These are phyloP conservation scores for Ceratocystis colombiana DNA, from an alignment of 2,329 filamentous ascomycete genomes.

Conservation along the genomic window DNA sequence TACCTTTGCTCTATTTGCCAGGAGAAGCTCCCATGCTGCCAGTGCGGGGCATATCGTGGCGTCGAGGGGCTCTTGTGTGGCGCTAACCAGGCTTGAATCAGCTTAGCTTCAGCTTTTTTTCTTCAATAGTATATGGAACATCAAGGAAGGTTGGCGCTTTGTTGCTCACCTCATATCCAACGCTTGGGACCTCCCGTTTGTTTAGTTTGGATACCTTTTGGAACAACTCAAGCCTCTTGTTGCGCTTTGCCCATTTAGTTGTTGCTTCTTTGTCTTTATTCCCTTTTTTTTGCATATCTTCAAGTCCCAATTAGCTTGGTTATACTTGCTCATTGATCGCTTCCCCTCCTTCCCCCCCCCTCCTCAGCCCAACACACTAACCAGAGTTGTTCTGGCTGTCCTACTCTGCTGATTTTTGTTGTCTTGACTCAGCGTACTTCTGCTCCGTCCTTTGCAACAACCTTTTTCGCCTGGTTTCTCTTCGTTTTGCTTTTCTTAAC, in stretches of 20 bases:
- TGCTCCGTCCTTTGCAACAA: background rate
- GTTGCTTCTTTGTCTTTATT: conserved; percentile 3
- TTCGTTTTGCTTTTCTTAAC: conserved; percentile 1
- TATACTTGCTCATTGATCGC: background rate
- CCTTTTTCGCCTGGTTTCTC: background rate
- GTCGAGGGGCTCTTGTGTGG: conserved; percentile 21
- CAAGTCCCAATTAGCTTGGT: background rate
- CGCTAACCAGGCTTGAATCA: background rate
- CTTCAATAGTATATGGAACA: conserved; percentile 12
- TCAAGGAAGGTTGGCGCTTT: conserved; percentile 11
- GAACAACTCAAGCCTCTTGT: background rate
- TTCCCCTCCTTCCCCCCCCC: background rate
- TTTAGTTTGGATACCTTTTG: conserved; percentile 9
- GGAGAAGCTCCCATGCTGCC: background rate
- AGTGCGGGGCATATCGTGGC: conserved; percentile 18
- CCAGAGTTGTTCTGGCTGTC: background rate
- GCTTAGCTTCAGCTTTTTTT: conserved; percentile 17
- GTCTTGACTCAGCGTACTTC: background rate
- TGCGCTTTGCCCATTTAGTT: background rate
- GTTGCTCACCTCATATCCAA: conserved; percentile 8
- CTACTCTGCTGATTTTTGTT: background rate
- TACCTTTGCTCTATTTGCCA: background rate
- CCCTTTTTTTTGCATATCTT: background rate
- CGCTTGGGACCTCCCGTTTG: conserved; percentile 11
- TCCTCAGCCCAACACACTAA: background rate